Evolutionary conservation across 768 basidiomycete species (phyloP).

Genomic region (Thelephora ganbajun): DNA sequence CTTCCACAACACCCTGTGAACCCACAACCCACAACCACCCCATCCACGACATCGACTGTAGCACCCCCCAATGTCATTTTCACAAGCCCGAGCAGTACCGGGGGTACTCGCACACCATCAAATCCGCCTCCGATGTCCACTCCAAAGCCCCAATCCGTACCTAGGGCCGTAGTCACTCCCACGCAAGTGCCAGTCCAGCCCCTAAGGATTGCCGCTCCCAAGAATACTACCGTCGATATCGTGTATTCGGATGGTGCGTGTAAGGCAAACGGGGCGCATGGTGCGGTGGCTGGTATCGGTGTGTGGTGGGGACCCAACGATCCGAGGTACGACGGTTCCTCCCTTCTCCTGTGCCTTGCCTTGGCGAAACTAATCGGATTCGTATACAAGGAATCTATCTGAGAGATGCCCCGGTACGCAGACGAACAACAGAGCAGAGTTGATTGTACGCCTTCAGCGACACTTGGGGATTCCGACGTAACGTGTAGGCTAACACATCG

Average conservation of each 20-base stretch:
- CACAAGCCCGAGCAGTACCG: background rate
- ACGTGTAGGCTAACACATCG: background rate
- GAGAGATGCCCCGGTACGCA: conserved; percentile 76
- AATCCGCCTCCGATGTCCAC: background rate
- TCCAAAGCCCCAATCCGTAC: conserved; percentile 1
- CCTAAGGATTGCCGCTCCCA: conserved; percentile 8
- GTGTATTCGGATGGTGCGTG: conserved; percentile 89
- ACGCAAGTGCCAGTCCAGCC: conserved; percentile 4
- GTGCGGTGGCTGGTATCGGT: conserved; percentile 67
- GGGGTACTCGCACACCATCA: background rate
- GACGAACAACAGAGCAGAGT: conserved; percentile 82
- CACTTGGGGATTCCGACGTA: background rate
- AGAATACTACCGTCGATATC: conserved; percentile 24
- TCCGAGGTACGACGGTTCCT: conserved; percentile 28
- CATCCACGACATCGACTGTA: background rate
- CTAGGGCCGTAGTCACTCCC: background rate
- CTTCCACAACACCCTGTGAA: conserved; percentile 2
- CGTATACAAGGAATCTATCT: conserved; percentile 47
- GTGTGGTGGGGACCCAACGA: conserved; percentile 78
- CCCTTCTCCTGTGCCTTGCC: background rate
- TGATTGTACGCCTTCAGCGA: conserved; percentile 41
- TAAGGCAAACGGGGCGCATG: conserved; percentile 59
- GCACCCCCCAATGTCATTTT: background rate
- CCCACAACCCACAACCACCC: background rate
- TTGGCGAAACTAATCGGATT: background rate